Evolutionary conservation across 345 rosid species (phyloP).

Genomic region (Erucastrum elatum): DNA sequence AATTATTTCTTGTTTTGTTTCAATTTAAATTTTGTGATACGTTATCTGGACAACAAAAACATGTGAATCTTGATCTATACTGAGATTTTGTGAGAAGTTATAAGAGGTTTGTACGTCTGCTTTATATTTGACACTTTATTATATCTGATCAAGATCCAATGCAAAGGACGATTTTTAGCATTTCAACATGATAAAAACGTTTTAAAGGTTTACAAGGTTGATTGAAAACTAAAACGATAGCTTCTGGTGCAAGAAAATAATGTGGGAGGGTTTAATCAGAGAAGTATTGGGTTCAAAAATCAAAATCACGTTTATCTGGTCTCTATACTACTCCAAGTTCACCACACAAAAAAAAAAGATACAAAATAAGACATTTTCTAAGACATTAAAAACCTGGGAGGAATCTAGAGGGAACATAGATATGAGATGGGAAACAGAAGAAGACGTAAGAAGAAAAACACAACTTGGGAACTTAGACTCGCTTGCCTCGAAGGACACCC

Average conservation of each 20-base stretch:
- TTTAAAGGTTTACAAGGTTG: background rate
- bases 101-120: too few relatives aligned
- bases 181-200: background rate
- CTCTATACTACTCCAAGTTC: background rate
- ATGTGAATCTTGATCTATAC: conserved; percentile 30
- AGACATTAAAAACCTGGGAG: background rate
- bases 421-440: background rate
- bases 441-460: background rate
- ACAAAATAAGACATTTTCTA: conserved; percentile 1
- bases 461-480: conserved; percentile 5
- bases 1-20: conserved; percentile 23
- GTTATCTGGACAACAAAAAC: conserved; percentile 6
- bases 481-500: conserved; percentile 58
- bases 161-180: background rate
- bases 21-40: background rate
- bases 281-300: background rate
- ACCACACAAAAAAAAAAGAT: background rate
- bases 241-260: background rate
- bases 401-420: background rate
- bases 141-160: background rate
- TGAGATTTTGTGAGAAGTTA: background rate
- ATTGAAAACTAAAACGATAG: background rate
- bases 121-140: background rate
- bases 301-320: background rate
- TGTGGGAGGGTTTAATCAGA: background rate